These are phyloP conservation scores for Curvularia verruculosa DNA, from an alignment of 2,329 filamentous ascomycete genomes.

Conservation along the genomic window DNA sequence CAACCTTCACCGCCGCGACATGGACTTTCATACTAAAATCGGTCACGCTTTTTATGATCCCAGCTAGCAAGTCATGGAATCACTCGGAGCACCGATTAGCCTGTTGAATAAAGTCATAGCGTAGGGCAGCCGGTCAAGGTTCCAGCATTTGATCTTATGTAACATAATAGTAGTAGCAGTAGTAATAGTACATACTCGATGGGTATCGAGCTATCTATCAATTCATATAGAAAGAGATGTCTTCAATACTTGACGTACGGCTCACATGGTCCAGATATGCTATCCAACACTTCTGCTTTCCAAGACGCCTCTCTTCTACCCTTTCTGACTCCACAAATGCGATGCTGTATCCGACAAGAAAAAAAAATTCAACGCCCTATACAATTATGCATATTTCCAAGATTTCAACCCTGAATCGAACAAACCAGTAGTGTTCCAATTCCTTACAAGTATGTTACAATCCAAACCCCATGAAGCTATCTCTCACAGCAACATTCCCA, in stretches of 20 bases:
- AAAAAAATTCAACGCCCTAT: not conserved
- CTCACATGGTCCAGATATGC: not conserved
- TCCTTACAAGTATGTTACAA: not conserved
- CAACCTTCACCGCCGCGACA: too few relatives aligned
- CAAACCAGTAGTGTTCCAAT: not conserved
- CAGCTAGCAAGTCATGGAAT: too few relatives aligned
- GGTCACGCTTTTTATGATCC: too few relatives aligned
- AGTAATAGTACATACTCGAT: too few relatives aligned
- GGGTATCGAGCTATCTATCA: not conserved
- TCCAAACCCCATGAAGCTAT: constrained; percentile 12
- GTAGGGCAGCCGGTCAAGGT: too few relatives aligned
- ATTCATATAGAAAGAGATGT: not conserved
- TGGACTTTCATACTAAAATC: too few relatives aligned
- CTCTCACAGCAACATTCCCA: constrained; percentile 10
- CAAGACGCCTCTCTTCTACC: not conserved
- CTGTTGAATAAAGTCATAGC: too few relatives aligned
- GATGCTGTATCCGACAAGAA: not conserved
- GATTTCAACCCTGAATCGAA: not conserved
- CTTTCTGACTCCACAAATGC: not conserved
- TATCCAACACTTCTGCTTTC: not conserved
- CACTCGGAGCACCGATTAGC: too few relatives aligned
- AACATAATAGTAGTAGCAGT: too few relatives aligned
- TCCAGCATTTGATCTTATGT: too few relatives aligned
- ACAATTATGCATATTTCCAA: not conserved
- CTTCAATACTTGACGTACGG: not conserved